A percentile compares a stretch with the other conserved stretches of the same genome.
Evolutionary conservation across 805 yeast species (phyloP).

Genomic region (Zygosaccharomyces lentus): DNA sequence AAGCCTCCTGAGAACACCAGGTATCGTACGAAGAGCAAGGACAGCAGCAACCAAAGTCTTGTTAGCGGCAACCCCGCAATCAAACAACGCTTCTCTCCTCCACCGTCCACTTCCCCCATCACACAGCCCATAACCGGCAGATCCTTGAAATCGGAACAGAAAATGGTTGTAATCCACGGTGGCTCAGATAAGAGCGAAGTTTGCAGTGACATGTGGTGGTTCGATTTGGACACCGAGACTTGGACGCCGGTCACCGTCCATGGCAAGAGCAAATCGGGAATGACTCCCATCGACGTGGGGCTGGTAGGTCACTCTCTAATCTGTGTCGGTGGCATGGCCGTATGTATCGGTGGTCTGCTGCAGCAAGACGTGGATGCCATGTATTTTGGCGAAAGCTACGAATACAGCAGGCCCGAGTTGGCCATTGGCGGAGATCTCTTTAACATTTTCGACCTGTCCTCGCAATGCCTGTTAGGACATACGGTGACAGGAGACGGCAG

Average conservation of each 20-base stretch:
- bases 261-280: slow-evolving; percentile 13
- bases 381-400: slow-evolving; percentile 8
- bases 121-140: slow-evolving; percentile 1
- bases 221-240: slow-evolving; percentile 40
- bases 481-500: not conserved
- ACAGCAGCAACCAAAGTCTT: not conserved
- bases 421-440: slow-evolving; percentile 16
- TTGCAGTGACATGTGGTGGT: slow-evolving; percentile 49
- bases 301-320: slow-evolving; percentile 31
- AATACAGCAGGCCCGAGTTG: slow-evolving; percentile 2
- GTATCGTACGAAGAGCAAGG: slow-evolving; percentile 3
- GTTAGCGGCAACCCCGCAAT: not conserved
- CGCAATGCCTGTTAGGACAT: slow-evolving; percentile 22
- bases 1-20: slow-evolving; percentile 7
- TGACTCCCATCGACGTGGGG: slow-evolving; percentile 19
- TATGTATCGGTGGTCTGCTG: slow-evolving; percentile 29
- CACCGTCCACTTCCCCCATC: slow-evolving; percentile 1
- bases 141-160: slow-evolving; percentile 9
- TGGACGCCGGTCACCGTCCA: slow-evolving; percentile 35
- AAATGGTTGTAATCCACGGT: slow-evolving; percentile 36
- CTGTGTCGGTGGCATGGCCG: slow-evolving; percentile 22
- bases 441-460: slow-evolving; percentile 23
- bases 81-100: slow-evolving; percentile 6
- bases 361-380: slow-evolving; percentile 23
- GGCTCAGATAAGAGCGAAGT: slow-evolving; percentile 38